Evolutionary conservation across 75 land plant genomes (phyloP), one percentile per base, ranked within the genome.

Genomic region (Adiantum capillusveneris): DNA sequence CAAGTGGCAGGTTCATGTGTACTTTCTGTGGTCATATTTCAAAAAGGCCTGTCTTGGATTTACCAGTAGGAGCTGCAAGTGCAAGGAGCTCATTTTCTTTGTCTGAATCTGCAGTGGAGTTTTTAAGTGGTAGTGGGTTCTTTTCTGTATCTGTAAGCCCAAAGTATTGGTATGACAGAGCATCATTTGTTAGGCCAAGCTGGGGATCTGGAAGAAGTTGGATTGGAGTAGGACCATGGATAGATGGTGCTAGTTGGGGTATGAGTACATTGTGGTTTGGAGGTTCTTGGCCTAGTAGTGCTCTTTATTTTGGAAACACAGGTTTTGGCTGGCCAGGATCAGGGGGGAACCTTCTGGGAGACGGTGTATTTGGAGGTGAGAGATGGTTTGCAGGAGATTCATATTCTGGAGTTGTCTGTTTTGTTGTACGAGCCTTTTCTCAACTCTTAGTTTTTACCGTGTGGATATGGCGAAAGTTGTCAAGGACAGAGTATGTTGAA

Each of bases 21-120:
- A 65, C 67, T 14, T 70, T 53, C 36, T 75, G 77, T 71, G 77
- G 77, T 9, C 77, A 75, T 54, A 37, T 65, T 30, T 75, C 77
- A 16, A 56, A 65, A 21, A 63, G 74, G 43, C 77, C 77, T 31
- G 58, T 58, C 20, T 37, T 75, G 52, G 74, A 75, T 58, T 60
- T 75, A 27, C 67, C 68, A 17, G 59, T 60, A 30, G 66, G 36
- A 31, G 14, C 54, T 9, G 12, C 28, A 18, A 28, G 6, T 49
- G 29, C 42, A 44, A 54, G 65, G 16, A 58, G 53, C 30, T 14
- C 18, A 2, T 28, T 34, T 11, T 56, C 64, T 26, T 27, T 29
- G 28, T 11, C 53, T 57, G 53, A n/a, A 14, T 20, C 41, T 16
- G 31, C 37, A n/a, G 68, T 62, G 0, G 37, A 53, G 29, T 50